These are phyloP conservation scores for Vaccinium darrowii DNA, from an alignment of 148 eudicot genomes.

Conservation along the genomic window DNA sequence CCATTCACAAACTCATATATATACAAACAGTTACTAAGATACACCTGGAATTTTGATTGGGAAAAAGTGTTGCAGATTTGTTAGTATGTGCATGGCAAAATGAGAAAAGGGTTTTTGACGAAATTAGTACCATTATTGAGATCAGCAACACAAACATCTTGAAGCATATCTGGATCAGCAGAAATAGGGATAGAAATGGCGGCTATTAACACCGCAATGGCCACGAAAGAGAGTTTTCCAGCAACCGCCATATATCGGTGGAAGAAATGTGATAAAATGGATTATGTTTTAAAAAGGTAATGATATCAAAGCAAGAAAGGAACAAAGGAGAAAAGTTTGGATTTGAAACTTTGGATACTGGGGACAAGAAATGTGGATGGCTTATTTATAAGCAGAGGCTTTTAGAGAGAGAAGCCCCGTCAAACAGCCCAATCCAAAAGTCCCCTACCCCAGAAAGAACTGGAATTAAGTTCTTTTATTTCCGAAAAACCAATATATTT, in stretches of 20 bases:
- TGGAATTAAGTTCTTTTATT: background rate
- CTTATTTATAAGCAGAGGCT: conserved; percentile 8
- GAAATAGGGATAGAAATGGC: conserved; percentile 13
- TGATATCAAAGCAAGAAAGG: background rate
- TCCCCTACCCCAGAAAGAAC: background rate
- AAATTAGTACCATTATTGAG: no score
- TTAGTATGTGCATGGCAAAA: conserved; percentile 19
- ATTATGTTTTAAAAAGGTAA: background rate
- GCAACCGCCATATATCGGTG: background rate
- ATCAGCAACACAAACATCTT: no score
- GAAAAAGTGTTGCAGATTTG: background rate
- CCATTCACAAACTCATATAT: background rate
- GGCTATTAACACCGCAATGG: conserved; percentile 17
- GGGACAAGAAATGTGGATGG: background rate
- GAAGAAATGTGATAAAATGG: background rate
- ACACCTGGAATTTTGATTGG: no score
- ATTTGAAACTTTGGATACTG: no score
- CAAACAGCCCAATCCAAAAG: no score
- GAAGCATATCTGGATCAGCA: conserved; percentile 38
- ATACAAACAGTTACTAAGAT: background rate
- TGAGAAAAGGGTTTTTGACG: background rate
- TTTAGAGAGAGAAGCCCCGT: no score
- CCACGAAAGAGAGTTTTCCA: background rate
- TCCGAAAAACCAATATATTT: background rate
- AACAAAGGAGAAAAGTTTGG: background rate